A percentile compares a stretch with the other conserved stretches of the same genome.
phyloP scores from a whole-genome alignment of 2,329 filamentous ascomycete genomes.

The Boeremia lycopersici region DNA sequence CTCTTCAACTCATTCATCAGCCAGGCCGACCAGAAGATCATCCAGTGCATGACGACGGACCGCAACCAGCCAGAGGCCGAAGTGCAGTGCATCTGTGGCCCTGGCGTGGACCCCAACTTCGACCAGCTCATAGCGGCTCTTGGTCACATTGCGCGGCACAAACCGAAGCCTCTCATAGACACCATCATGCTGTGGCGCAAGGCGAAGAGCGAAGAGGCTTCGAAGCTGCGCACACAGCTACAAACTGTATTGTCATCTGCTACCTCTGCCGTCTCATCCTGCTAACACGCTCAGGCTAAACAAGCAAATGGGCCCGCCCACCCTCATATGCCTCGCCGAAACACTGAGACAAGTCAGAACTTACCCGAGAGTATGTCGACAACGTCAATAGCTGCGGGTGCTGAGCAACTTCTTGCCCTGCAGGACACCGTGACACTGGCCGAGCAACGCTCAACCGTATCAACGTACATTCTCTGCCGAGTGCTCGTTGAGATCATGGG shows the following conservation, averaged over 20 bases:
- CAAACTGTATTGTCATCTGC: conserved; percentile 32
- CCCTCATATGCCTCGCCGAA: conserved; percentile 42
- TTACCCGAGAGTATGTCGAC: conserved; percentile 32
- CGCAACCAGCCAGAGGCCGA: conserved; percentile 80
- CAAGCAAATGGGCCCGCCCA: conserved; percentile 31
- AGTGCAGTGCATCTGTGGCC: conserved; percentile 89
- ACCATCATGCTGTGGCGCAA: conserved; percentile 99
- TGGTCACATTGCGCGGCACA: conserved; percentile 91
- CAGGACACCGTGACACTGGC: conserved; percentile 79
- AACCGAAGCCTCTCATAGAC: conserved; percentile 94
- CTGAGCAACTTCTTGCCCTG: conserved; percentile 49
- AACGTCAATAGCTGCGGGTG: conserved; percentile 33
- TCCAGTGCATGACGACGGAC: conserved; percentile 80
- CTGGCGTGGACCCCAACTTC: conserved; percentile 84
- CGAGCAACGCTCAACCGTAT: conserved; percentile 89
- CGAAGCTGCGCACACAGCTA: conserved; percentile 40
- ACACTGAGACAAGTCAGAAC: conserved; percentile 43
- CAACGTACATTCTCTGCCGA: conserved; percentile 93
- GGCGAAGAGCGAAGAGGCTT: conserved; percentile 86
- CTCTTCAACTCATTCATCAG: conserved; percentile 97
- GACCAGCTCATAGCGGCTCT: conserved; percentile 93
- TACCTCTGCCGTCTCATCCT: neutral
- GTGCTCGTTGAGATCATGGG: conserved; percentile 93
- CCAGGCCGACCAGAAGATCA: conserved; percentile 95
- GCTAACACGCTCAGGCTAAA: conserved; percentile 37